Evolutionary conservation across 2,329 filamentous ascomycete species (phyloP).

Genomic region (Cordyceps fumosorosea): DNA sequence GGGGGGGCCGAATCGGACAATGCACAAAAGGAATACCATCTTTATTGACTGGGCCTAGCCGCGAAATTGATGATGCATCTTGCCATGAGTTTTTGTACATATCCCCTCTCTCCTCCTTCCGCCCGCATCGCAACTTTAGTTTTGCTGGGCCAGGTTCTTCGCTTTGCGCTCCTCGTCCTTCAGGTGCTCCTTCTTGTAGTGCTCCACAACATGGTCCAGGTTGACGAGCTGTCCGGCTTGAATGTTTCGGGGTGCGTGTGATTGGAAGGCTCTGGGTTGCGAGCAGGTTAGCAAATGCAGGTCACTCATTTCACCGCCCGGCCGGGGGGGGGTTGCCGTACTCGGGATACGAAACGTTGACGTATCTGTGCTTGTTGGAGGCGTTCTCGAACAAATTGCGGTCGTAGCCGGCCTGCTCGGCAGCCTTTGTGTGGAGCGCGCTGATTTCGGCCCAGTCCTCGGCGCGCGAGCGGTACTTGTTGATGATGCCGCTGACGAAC

Average conservation of each 20-base stretch:
- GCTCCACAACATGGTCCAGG: constrained; percentile 50
- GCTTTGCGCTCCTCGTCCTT: constrained; percentile 51
- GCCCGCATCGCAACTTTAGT: constrained; percentile 15
- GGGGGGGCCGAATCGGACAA: not conserved
- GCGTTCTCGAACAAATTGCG: constrained; percentile 46
- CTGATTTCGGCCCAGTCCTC: constrained; percentile 48
- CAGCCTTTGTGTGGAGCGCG: constrained; percentile 41
- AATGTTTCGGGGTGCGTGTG: constrained; percentile 46
- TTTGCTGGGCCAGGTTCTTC: constrained; percentile 39
- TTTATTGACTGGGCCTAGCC: constrained; percentile 9
- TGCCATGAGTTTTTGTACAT: constrained; percentile 12
- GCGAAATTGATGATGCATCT: not conserved
- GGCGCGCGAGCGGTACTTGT: constrained; percentile 39
- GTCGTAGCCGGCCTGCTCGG: constrained; percentile 52
- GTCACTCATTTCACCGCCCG: not conserved
- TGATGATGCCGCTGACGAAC: constrained; percentile 38
- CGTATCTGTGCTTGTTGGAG: constrained; percentile 35
- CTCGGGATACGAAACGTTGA: constrained; percentile 53
- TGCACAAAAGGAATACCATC: constrained; percentile 10
- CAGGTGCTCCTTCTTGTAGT: constrained; percentile 48
- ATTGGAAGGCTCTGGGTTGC: constrained; percentile 38
- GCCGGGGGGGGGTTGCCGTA: constrained; percentile 30
- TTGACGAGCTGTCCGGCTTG: constrained; percentile 49
- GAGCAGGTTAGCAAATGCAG: constrained; percentile 17
- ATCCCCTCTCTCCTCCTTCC: constrained; percentile 4